Evolutionary conservation across 495 filamentous ascomycete species (phyloP).

Genomic region (Penicillium silybi): DNA sequence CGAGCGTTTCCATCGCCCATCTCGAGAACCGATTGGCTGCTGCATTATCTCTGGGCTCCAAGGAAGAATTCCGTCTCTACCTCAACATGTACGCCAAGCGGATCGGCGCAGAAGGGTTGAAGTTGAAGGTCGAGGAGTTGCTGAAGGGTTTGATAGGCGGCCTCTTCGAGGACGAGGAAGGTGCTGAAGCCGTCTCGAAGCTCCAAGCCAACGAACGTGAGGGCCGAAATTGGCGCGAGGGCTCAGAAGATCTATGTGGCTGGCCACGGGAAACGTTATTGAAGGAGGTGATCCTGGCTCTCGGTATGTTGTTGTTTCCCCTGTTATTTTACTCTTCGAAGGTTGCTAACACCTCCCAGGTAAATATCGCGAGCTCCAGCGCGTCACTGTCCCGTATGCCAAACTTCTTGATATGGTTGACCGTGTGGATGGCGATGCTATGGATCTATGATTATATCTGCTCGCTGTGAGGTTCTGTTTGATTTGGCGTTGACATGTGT

Average conservation of each 20-base stretch:
- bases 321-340: neutral
- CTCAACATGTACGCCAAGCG: constrained; percentile 95
- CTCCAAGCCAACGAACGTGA: constrained; percentile 59
- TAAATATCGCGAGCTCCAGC: constrained; percentile 88
- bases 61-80: constrained; percentile 87
- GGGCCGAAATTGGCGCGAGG: constrained; percentile 51
- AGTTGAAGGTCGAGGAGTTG: constrained; percentile 87
- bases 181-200: constrained; percentile 31
- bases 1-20: constrained; percentile 87
- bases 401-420: constrained; percentile 62
- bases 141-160: constrained; percentile 75
- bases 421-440: constrained; percentile 47
- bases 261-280: constrained; percentile 82
- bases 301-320: constrained; percentile 61
- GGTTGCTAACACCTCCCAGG: constrained; percentile 52
- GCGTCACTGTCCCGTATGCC: constrained; percentile 87
- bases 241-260: constrained; percentile 64
- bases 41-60: constrained; percentile 75
- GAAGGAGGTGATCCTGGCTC: constrained; percentile 83
- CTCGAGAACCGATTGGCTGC: constrained; percentile 93
- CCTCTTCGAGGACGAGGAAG: constrained; percentile 51
- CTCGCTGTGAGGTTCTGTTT: neutral
- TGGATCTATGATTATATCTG: constrained; percentile 41
- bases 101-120: constrained; percentile 82
- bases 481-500: constrained; percentile 14